Percentiles rank a stretch among this genome's conserved stretches.
These are phyloP conservation scores for Triticum monococcum DNA, from an alignment of 176 grass and related monocot genomes.

Conservation along the genomic window DNA sequence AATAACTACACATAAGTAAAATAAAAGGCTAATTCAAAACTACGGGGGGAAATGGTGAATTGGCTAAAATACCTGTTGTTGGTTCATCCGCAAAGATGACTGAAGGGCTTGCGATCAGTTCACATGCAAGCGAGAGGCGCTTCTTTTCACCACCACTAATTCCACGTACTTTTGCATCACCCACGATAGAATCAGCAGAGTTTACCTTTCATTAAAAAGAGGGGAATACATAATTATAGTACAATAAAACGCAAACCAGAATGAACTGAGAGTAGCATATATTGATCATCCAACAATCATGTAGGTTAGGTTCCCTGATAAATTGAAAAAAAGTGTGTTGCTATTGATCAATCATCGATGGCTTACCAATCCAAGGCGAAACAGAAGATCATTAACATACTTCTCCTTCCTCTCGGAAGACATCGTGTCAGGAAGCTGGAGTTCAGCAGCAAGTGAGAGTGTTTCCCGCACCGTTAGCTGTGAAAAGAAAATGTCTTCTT, in stretches of 20 bases:
- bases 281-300: neutral
- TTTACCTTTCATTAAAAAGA: slow-evolving; percentile 55
- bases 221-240: neutral
- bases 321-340: neutral
- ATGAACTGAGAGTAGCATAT: neutral
- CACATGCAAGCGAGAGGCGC: slow-evolving; percentile 83
- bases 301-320: neutral
- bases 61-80: slow-evolving; percentile 63
- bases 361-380: slow-evolving; percentile 88
- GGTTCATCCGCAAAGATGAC: slow-evolving; percentile 93
- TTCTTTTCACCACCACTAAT: slow-evolving; percentile 98
- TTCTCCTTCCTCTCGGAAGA: slow-evolving; percentile 58
- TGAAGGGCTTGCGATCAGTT: slow-evolving; percentile 96
- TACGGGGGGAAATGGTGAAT: neutral
- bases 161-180: slow-evolving; percentile 90
- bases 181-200: slow-evolving; percentile 91
- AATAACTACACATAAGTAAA: neutral
- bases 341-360: neutral
- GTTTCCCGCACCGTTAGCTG: slow-evolving; percentile 86
- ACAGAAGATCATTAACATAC: slow-evolving; percentile 76
- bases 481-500: slow-evolving; percentile 92
- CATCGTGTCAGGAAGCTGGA: slow-evolving; percentile 72
- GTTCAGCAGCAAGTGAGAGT: slow-evolving; percentile 78
- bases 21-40: slow-evolving; percentile 4
- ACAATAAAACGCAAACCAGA: neutral